phyloP scores from a whole-genome alignment of 2,329 filamentous ascomycete species.

The Alternaria sp. region DNA sequence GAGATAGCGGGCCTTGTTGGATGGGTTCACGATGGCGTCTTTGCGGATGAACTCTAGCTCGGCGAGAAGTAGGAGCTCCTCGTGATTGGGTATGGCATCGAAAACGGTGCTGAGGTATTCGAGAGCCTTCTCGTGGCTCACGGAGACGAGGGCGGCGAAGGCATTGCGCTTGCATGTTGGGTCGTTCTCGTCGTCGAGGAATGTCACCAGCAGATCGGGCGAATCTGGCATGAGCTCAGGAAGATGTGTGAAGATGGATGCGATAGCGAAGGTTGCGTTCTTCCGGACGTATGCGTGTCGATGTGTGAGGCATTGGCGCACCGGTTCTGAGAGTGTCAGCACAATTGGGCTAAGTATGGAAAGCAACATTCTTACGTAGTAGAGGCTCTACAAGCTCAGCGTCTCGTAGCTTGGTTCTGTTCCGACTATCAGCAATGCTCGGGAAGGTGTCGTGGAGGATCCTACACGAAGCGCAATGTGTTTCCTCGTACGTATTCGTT shows the following conservation, averaged over 20 bases:
- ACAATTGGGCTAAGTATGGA: background rate
- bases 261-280: slow-evolving; percentile 93
- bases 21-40: slow-evolving; percentile 90
- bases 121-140: slow-evolving; percentile 91
- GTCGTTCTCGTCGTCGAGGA: slow-evolving; percentile 90
- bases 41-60: slow-evolving; percentile 98
- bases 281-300: slow-evolving; percentile 97
- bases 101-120: slow-evolving; percentile 88
- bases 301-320: slow-evolving; percentile 90
- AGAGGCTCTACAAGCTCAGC: slow-evolving; percentile 95
- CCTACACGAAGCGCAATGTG: slow-evolving; percentile 86
- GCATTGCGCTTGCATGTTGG: slow-evolving; percentile 97
- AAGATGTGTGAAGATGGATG: slow-evolving; percentile 90
- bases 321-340: slow-evolving; percentile 63
- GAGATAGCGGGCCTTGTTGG: slow-evolving; percentile 95
- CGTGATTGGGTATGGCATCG: slow-evolving; percentile 90
- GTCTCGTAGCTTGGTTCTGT: slow-evolving; percentile 84
- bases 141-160: slow-evolving; percentile 86
- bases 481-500: slow-evolving; percentile 99
- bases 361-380: slow-evolving; percentile 59
- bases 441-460: background rate
- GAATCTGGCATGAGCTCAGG: slow-evolving; percentile 94
- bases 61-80: slow-evolving; percentile 90
- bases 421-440: slow-evolving; percentile 19
- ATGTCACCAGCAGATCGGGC: slow-evolving; percentile 85